Evolutionary conservation across 2,329 filamentous ascomycete genomes (phyloP).

Genomic region (Trichoderma koningiopsis): DNA sequence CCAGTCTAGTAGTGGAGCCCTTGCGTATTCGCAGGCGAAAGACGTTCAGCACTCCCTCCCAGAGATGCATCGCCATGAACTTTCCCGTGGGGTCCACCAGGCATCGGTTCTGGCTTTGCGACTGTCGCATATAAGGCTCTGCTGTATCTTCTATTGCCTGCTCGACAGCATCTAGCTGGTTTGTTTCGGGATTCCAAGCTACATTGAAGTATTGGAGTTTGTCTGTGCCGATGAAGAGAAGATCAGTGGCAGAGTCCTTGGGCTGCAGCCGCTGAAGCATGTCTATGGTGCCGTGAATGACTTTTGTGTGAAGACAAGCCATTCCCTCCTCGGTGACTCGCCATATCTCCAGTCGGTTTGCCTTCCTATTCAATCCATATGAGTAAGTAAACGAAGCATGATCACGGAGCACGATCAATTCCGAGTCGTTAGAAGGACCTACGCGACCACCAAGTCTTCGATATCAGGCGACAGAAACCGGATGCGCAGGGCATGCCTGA

Average conservation of each 20-base stretch:
- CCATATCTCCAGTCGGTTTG: conserved; percentile 86
- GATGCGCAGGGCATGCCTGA: conserved; percentile 83
- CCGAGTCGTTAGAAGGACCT: conserved; percentile 42
- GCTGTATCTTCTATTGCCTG: conserved; percentile 55
- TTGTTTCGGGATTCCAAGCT: conserved; percentile 69
- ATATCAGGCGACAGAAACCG: conserved; percentile 73
- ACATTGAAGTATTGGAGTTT: conserved; percentile 89
- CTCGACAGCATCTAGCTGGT: conserved; percentile 54
- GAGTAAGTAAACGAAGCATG: not conserved
- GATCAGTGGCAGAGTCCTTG: conserved; percentile 71
- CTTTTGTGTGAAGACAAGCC: conserved; percentile 65
- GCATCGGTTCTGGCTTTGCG: conserved; percentile 80
- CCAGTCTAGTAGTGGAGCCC: conserved; percentile 47
- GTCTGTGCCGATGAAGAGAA: conserved; percentile 91
- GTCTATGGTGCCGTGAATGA: conserved; percentile 82
- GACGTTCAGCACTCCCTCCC: conserved; percentile 62
- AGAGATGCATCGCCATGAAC: conserved; percentile 60
- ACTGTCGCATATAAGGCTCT: conserved; percentile 69
- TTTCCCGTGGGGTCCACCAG: conserved; percentile 75
- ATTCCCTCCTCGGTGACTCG: conserved; percentile 66
- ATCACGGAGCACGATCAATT: not conserved
- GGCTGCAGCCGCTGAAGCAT: conserved; percentile 82
- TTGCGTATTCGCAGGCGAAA: conserved; percentile 54
- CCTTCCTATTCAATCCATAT: conserved; percentile 59
- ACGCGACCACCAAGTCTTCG: conserved; percentile 87